Evolutionary conservation across 768 basidiomycete species (phyloP).

Genomic region (Chalciporus piperatus): DNA sequence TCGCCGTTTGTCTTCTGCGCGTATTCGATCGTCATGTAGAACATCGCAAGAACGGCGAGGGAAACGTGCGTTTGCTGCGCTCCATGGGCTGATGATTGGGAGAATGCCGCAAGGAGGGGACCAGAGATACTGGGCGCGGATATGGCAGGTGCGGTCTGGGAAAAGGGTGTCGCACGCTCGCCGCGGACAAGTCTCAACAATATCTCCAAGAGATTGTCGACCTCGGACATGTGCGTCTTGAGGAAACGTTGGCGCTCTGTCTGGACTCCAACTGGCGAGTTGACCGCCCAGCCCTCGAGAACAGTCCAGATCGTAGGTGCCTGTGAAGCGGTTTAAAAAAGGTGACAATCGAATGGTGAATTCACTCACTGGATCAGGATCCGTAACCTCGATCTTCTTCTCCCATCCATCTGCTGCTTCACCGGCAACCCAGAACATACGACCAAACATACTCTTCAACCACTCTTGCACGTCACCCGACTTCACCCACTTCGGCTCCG

Average conservation of each 20-base stretch:
- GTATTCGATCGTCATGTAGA: constrained; percentile 79
- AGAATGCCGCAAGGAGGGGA: constrained; percentile 65
- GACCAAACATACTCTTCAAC: constrained; percentile 83
- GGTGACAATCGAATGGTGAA: neutral
- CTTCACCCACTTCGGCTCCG: constrained; percentile 96
- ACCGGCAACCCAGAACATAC: constrained; percentile 84
- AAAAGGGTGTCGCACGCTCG: constrained; percentile 72
- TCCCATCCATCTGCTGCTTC: constrained; percentile 91
- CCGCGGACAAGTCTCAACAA: constrained; percentile 89
- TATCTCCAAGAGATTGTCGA: constrained; percentile 90
- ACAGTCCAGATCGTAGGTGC: constrained; percentile 90
- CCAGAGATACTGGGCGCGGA: constrained; percentile 65
- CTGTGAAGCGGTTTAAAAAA: constrained; percentile 38
- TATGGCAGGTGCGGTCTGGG: constrained; percentile 58
- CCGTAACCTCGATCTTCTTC: constrained; percentile 86
- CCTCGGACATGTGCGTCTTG: constrained; percentile 81
- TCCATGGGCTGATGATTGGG: constrained; percentile 75
- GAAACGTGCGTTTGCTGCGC: constrained; percentile 93
- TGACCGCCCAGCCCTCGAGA: constrained; percentile 85
- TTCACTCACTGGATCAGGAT: constrained; percentile 87
- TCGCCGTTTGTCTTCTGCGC: constrained; percentile 68
- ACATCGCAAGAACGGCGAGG: constrained; percentile 88
- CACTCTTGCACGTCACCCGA: constrained; percentile 93
- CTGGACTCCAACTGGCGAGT: constrained; percentile 71
- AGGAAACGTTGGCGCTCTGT: constrained; percentile 86